Percentiles rank a stretch among this genome's conserved stretches.
phyloP scores from a whole-genome alignment of 768 basidiomycete genomes.

The Amanita rimosa region DNA sequence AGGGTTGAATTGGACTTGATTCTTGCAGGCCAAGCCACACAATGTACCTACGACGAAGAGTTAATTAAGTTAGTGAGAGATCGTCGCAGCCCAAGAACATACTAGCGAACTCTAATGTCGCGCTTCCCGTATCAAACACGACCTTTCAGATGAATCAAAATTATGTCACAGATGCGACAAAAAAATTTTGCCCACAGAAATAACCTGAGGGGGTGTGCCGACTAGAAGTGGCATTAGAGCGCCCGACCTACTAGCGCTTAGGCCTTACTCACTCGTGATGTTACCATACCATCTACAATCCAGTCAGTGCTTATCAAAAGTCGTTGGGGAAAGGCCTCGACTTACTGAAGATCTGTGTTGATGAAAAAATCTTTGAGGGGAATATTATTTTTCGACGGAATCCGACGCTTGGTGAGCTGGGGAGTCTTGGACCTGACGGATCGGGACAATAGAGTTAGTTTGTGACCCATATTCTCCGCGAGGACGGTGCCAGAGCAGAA shows the following conservation, averaged over 20 bases:
- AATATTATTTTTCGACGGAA: conserved; percentile 26
- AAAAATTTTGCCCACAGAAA: conserved; percentile 20
- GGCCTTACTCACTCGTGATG: conserved; percentile 25
- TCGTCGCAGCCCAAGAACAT: too few relatives aligned
- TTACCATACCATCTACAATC: conserved; percentile 39
- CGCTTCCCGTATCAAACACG: conserved; percentile 43
- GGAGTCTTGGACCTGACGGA: conserved; percentile 11
- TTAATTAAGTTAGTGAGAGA: too few relatives aligned
- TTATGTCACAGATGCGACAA: not conserved
- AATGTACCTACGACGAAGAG: too few relatives aligned
- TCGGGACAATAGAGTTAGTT: conserved; percentile 20
- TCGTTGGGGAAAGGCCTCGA: conserved; percentile 1
- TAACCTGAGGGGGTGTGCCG: conserved; percentile 39
- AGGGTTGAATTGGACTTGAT: conserved; percentile 27
- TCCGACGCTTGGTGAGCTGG: conserved; percentile 18
- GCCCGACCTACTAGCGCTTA: not conserved
- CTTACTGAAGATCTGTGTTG: conserved; percentile 47
- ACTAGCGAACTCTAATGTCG: too few relatives aligned
- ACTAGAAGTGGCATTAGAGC: conserved; percentile 17
- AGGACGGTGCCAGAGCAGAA: not conserved
- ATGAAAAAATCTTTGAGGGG: conserved; percentile 42
- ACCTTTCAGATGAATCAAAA: conserved; percentile 18
- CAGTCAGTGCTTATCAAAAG: not conserved
- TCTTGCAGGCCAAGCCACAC: too few relatives aligned
- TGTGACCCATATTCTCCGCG: conserved; percentile 16